phyloP scores from a whole-genome alignment of 306 rosid species.

The Corylus americana region DNA sequence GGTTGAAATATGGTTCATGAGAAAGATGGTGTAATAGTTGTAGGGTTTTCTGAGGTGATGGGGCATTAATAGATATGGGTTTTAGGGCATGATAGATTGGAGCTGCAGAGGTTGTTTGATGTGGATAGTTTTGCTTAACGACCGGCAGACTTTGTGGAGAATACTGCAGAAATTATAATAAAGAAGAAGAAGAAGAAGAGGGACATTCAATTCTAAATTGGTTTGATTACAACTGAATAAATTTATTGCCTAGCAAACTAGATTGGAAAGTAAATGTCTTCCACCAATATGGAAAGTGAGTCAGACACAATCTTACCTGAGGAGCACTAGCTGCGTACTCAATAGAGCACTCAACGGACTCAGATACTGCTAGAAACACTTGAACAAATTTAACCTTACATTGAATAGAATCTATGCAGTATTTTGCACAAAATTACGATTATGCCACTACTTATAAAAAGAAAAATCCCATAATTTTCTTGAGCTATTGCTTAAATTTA shows the following conservation, averaged over 20 bases:
- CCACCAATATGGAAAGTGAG: not conserved
- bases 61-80: not conserved
- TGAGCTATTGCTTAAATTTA: not conserved
- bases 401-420: not conserved
- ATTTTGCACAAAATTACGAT: not conserved
- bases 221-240: not conserved
- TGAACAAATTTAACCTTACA: not conserved
- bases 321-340: not conserved
- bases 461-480: not conserved
- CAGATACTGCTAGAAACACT: not conserved
- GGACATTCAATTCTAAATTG: not conserved
- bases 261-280: not conserved
- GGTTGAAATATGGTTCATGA: not conserved
- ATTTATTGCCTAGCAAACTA: not conserved
- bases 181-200: not conserved
- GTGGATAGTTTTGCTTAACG: not conserved
- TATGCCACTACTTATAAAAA: too few species aligned
- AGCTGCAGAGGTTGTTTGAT: constrained; percentile 1
- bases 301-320: not conserved
- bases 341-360: not conserved
- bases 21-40: not conserved
- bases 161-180: too few species aligned
- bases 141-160: not conserved
- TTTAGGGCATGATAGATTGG: not conserved
- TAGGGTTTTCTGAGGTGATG: not conserved